Evolutionary conservation across 176 grass and related monocot species (phyloP), one percentile per base, ranked within the genome.

Genomic region (Triticum urartu): DNA sequence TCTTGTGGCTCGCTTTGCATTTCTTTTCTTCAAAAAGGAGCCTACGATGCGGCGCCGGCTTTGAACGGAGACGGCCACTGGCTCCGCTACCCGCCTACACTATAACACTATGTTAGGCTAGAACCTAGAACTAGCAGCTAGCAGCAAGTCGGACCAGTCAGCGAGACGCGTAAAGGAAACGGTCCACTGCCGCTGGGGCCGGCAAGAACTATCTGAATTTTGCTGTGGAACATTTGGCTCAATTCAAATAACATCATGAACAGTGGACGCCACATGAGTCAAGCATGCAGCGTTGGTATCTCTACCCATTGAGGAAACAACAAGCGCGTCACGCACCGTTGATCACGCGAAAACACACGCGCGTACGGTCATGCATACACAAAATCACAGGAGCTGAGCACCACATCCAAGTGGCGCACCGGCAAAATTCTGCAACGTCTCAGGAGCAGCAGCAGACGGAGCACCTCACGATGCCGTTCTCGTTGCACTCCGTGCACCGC

Each of bases 381-480:
- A 76, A 81, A 78, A 84, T 13, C 84, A 7, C 75, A n/a, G 4
- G 30, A 1, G 36, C 20, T 30, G 69, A 10, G 30, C 81, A 36
- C 69, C 81, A 80, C 68, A 60, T 32, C 68, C 60, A 84, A 63
- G 8, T 80, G 69, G 68, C 50, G 75, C 81, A 22, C 75, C 32
- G 56, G 11, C 25, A 33, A 74, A 89, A 64, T 12, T 48, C 56
- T 43, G 54, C 30, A 56, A 63, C 13, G 8, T 62, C 40, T 67
- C 64, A 83, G 14, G 72, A 52, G 75, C 76, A 87, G 81, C 91
- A 92, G 78, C 96, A 98, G 42, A 72, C 52, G 61, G 93, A 89
- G 54, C 96, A 98, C 86, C 91, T 94, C 14, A 95, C 90, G 79
- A 98, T 91, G 77, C 96, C 96, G 64, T 98, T 98, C 64, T 98